Percentiles rank a stretch among this genome's conserved stretches.
These are phyloP conservation scores for Cantharellus anzutake DNA, from an alignment of 768 basidiomycete species.

Conservation along the genomic window DNA sequence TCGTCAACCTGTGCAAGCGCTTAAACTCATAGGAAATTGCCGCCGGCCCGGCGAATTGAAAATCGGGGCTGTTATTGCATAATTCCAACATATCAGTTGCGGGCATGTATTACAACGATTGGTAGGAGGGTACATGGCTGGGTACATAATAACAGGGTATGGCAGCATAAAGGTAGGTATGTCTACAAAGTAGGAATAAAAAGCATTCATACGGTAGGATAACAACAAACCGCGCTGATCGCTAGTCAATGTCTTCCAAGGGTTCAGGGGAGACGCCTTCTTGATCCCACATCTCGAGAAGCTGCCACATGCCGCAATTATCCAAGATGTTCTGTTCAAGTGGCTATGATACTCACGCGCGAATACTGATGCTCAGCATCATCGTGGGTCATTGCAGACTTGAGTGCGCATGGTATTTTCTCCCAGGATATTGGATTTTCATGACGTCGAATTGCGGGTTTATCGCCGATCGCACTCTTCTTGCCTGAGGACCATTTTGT, in stretches of 20 bases:
- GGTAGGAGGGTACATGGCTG: too few relatives aligned
- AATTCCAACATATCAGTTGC: too few relatives aligned
- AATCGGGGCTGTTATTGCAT: too few relatives aligned
- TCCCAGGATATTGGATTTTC: constrained; percentile 52
- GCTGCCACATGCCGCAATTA: constrained; percentile 23
- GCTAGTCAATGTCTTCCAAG: not conserved
- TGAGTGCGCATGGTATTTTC: constrained; percentile 45
- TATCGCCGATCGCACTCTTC: constrained; percentile 80
- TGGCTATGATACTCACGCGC: constrained; percentile 28
- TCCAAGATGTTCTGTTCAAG: not conserved
- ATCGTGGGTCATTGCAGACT: constrained; percentile 37
- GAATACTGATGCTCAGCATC: constrained; percentile 44
- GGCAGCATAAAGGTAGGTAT: too few relatives aligned
- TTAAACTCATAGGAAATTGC: too few relatives aligned
- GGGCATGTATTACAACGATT: too few relatives aligned
- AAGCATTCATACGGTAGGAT: not conserved
- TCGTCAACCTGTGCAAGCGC: too few relatives aligned
- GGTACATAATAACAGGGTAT: too few relatives aligned
- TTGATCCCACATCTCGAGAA: constrained; percentile 64
- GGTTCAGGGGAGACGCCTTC: constrained; percentile 38
- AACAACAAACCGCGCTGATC: not conserved
- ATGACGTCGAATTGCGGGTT: constrained; percentile 43
- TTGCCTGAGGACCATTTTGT: constrained; percentile 72
- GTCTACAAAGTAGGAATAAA: not conserved
- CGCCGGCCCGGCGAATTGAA: too few relatives aligned